A percentile compares a stretch with the other conserved stretches of the same genome.
These are phyloP conservation scores for Hypericum perforatum DNA, from an alignment of 345 rosid genomes.

Conservation along the genomic window DNA sequence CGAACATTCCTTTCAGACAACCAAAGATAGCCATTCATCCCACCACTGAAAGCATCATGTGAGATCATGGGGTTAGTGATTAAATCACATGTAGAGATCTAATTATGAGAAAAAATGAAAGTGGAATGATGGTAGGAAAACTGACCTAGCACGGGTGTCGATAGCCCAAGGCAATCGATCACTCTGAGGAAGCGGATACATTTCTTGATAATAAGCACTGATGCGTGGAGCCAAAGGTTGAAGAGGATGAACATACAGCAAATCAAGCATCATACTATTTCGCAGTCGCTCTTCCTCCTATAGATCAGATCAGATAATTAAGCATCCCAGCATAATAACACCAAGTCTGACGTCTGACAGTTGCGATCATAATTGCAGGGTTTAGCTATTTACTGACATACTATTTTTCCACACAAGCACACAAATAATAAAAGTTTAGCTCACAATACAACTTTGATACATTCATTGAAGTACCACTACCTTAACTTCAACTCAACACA, in stretches of 20 bases:
- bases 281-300: constrained; percentile 73
- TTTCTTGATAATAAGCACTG: constrained; percentile 27
- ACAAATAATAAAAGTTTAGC: no score
- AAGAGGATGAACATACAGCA: constrained; percentile 55
- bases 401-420: no score
- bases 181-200: constrained; percentile 21
- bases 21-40: constrained; percentile 88
- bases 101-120: constrained; percentile 6
- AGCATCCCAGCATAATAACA: background rate
- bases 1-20: constrained; percentile 49
- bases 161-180: constrained; percentile 38
- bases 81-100: constrained; percentile 10
- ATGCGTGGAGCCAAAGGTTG: constrained; percentile 60
- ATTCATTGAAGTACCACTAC: no score
- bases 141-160: constrained; percentile 59
- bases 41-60: constrained; percentile 49
- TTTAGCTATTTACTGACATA: no score
- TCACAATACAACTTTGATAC: no score
- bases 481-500: no score
- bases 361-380: no score
- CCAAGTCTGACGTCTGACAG: no score
- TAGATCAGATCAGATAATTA: background rate
- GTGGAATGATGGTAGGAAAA: constrained; percentile 4
- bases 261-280: constrained; percentile 81
- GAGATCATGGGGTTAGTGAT: constrained; percentile 9